Evolutionary conservation across 1,139 yeast species (phyloP).

Genomic region (Yamadazyma aaseri): DNA sequence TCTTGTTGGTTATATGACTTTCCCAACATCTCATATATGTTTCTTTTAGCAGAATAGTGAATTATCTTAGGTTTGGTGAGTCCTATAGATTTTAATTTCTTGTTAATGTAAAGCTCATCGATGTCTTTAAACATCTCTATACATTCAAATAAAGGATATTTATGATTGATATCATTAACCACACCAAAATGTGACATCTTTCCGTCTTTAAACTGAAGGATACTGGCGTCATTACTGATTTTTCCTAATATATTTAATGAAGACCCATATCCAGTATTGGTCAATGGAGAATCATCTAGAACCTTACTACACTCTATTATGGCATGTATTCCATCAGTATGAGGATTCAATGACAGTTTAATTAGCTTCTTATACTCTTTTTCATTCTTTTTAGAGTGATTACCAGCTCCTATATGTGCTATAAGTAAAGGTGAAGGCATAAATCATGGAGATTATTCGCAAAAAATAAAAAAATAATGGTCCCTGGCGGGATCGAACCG

Average conservation of each 20-base stretch:
- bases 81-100: constrained; percentile 17
- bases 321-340: constrained; percentile 5
- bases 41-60: constrained; percentile 9
- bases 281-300: constrained; percentile 44
- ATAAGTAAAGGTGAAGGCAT: constrained; percentile 15
- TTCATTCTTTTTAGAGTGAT: constrained; percentile 22
- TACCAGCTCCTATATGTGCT: constrained; percentile 44
- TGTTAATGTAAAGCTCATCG: constrained; percentile 12
- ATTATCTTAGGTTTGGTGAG: constrained; percentile 28
- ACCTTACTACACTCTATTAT: constrained; percentile 21
- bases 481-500: constrained; percentile 88
- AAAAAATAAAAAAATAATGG: constrained; percentile 33
- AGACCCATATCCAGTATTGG: constrained; percentile 61
- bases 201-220: constrained; percentile 16
- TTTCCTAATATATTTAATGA: constrained; percentile 45
- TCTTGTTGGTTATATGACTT: constrained; percentile 2
- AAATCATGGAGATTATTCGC: not conserved
- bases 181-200: constrained; percentile 18
- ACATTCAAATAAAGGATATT: constrained; percentile 24
- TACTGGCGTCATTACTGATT: constrained; percentile 55
- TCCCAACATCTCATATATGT: constrained; percentile 9
- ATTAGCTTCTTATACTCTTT: constrained; percentile 23
- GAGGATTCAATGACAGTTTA: constrained; percentile 18
- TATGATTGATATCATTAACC: constrained; percentile 23
- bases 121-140: constrained; percentile 19